Base-by-base conservation (phyloP, 2,329 filamentous ascomycete species). In the Cladophialophora immunda region DNA sequence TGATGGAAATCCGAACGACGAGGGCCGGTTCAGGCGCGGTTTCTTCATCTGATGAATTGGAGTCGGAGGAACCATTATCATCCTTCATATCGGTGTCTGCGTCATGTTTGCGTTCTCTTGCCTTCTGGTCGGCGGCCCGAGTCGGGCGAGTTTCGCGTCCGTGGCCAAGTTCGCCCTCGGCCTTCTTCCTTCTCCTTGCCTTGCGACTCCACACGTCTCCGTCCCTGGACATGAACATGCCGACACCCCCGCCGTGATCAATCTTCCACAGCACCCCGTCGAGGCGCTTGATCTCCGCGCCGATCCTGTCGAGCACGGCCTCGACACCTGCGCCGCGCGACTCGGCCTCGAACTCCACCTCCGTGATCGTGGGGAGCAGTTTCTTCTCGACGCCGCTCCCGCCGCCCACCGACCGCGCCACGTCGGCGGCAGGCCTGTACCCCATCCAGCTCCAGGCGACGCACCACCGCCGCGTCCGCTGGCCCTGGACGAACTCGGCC, bases 361-460 rank as follows among this genome's bases (percentile, higher is more conserved):
- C 79, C 0, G 86, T 84, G 0, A 87, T 81, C 52, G 84, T 84
- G 0, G 86, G 85, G 5, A 88, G 76, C 11, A 84, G 76, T 25
- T 82, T 79, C 70, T 85, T 85, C 2, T 82, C 81, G 8, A 86
- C 78, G 15, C 76, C 81, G 30, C 52, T 61, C 6, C 50, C 52
- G 11, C 45, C 56, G 8, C 61, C 61, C n/a, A 69, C 68, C 1
- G 75, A 75, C 52, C 82, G 75, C 9, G 79, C 77, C 11, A 78
- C 74, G 76, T 83, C 83, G 76, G 84, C 83, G 4, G 81, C 76
- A 2, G 94, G 92, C 54, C 94, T 83, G 75, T 87, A 81, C 59
- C 86, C 82, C 1, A 82, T 80, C 79, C 93, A 97, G 73, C 91
- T 96, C 95, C 95, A 99, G 0, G 86, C 95, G 2, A 98, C 80